These are phyloP conservation scores for Pleomassaria siparia DNA, from an alignment of 2,329 filamentous ascomycete genomes.

Conservation along the genomic window DNA sequence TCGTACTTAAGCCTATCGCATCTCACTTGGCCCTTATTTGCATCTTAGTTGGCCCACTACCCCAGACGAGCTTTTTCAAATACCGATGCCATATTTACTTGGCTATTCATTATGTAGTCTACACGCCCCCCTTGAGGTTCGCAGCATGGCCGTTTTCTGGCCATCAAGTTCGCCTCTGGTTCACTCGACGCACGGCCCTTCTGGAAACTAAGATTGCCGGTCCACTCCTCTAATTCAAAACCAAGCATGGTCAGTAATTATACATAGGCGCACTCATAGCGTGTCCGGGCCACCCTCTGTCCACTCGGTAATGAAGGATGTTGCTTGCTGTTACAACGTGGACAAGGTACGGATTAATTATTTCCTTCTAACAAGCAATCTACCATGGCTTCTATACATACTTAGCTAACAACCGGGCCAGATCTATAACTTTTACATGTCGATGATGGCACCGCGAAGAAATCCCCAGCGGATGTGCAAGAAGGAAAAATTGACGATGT, in stretches of 20 bases:
- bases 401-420: slow-evolving; percentile 13
- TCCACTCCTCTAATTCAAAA: slow-evolving; percentile 6
- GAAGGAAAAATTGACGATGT: slow-evolving; percentile 15
- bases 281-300: slow-evolving; percentile 23
- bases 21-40: slow-evolving; percentile 8
- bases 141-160: slow-evolving; percentile 10
- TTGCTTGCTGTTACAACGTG: slow-evolving; percentile 30
- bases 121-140: slow-evolving; percentile 15
- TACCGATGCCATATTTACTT: slow-evolving; percentile 8
- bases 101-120: slow-evolving; percentile 10
- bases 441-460: slow-evolving; percentile 29
- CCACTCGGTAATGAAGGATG: slow-evolving; percentile 24
- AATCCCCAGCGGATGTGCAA: slow-evolving; percentile 29
- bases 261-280: slow-evolving; percentile 24
- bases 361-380: slow-evolving; percentile 14
- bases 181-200: slow-evolving; percentile 15
- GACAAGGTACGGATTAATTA: slow-evolving; percentile 23
- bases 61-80: slow-evolving; percentile 14
- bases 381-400: slow-evolving; percentile 14
- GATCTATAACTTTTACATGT: slow-evolving; percentile 26
- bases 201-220: slow-evolving; percentile 14
- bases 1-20: slow-evolving; percentile 16
- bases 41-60: slow-evolving; percentile 7
- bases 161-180: slow-evolving; percentile 12
- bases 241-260: slow-evolving; percentile 25